These are phyloP conservation scores for Puccinia coronata DNA, from an alignment of 1,284 basidiomycete species.

Conservation along the genomic window DNA sequence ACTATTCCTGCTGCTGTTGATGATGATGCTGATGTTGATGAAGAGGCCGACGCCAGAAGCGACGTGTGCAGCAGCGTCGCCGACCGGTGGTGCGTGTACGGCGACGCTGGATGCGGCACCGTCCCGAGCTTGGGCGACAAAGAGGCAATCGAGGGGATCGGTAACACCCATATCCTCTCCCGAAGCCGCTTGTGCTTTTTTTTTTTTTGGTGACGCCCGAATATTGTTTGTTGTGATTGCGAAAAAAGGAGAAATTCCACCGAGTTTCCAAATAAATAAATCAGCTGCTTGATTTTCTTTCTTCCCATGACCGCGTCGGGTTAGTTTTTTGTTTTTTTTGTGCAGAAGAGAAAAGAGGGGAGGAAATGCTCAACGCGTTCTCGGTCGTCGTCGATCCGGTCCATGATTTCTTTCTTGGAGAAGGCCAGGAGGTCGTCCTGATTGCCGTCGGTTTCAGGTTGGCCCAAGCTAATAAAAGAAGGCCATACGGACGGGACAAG, in stretches of 20 bases:
- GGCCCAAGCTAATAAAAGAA: not conserved
- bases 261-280: too few species aligned
- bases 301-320: too few species aligned
- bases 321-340: too few species aligned
- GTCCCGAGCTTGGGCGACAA: not conserved
- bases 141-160: constrained; percentile 50
- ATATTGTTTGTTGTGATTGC: too few species aligned
- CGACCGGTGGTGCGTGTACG: constrained; percentile 4
- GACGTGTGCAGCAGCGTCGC: constrained; percentile 25
- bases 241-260: too few species aligned
- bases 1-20: too few species aligned
- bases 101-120: not conserved
- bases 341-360: too few species aligned
- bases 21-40: too few species aligned
- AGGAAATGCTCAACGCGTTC: constrained; percentile 52
- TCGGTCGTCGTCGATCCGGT: constrained; percentile 55
- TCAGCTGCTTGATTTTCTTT: not conserved
- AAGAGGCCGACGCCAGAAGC: too few species aligned
- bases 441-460: constrained; percentile 14
- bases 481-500: not conserved
- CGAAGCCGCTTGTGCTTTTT: constrained; percentile 54
- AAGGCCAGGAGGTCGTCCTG: constrained; percentile 41
- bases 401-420: constrained; percentile 52
- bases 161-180: constrained; percentile 54
- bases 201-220: too few species aligned